Conservation (phyloP, 345 rosid species). For the Fremontodendron californicum region DNA sequence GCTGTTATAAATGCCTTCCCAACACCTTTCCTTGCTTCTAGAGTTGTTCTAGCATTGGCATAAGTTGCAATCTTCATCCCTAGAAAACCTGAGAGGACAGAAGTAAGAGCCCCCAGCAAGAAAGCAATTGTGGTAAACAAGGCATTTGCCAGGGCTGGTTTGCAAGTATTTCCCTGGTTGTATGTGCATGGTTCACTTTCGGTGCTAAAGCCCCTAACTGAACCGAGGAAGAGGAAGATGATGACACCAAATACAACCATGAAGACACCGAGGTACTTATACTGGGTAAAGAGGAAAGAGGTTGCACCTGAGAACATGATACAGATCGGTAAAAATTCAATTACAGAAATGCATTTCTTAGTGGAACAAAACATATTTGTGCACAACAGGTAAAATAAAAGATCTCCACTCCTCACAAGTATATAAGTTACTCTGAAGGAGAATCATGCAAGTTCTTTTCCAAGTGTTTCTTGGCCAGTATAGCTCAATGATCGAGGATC, state of each 20-base stretch:
- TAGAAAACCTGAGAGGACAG: slow-evolving; percentile 64
- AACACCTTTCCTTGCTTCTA: slow-evolving; percentile 62
- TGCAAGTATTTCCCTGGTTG: slow-evolving; percentile 48
- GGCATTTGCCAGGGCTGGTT: slow-evolving; percentile 64
- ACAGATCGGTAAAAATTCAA: background rate
- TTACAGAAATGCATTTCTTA: too few relatives aligned
- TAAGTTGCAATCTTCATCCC: slow-evolving; percentile 76
- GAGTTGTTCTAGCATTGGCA: slow-evolving; percentile 67
- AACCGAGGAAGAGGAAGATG: slow-evolving; percentile 68
- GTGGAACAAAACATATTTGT: too few relatives aligned
- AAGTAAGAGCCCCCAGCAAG: slow-evolving; percentile 63
- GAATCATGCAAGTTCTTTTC: too few relatives aligned
- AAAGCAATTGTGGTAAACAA: slow-evolving; percentile 59
- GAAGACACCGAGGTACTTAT: slow-evolving; percentile 53
- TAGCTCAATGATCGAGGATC: too few relatives aligned
- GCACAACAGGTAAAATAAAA: too few relatives aligned
- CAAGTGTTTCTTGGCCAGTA: too few relatives aligned
- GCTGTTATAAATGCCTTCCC: slow-evolving; percentile 63
- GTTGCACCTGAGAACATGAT: slow-evolving; percentile 50
- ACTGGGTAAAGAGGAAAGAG: slow-evolving; percentile 54
- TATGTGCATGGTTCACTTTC: slow-evolving; percentile 54
- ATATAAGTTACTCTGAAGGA: too few relatives aligned
- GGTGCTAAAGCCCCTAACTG: slow-evolving; percentile 66
- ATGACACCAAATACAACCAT: slow-evolving; percentile 40
- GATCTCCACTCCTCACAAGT: too few relatives aligned